Evolutionary conservation across 495 filamentous ascomycete genomes (phyloP).

Genomic region (Neurospora sp.): DNA sequence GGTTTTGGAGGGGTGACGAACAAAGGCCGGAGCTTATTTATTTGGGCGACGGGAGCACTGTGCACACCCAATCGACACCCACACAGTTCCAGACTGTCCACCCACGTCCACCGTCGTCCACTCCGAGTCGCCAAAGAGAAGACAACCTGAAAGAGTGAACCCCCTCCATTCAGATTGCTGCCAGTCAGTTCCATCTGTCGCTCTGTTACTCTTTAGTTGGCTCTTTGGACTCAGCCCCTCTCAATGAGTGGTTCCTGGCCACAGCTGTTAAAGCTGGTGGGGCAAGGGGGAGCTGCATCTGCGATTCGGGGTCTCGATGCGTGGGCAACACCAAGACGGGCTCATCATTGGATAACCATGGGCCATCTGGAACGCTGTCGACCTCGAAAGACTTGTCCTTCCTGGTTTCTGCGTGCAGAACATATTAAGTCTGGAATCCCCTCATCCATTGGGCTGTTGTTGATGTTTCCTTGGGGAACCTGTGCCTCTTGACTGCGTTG

Average conservation of each 20-base stretch:
- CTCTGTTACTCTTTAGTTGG: not conserved
- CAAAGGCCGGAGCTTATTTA: conserved; percentile 16
- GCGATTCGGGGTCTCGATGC: conserved; percentile 1
- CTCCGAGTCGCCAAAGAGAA: conserved; percentile 5
- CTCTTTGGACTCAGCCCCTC: not conserved
- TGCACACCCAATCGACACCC: not conserved
- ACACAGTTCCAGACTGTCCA: not conserved
- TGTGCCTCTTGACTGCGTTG: not conserved
- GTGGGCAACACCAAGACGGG: not conserved
- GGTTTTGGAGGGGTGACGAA: conserved; percentile 8
- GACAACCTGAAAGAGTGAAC: not conserved
- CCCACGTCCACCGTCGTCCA: not conserved
- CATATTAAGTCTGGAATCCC: not conserved
- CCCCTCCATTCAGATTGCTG: conserved; percentile 10
- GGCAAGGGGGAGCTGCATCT: conserved; percentile 1
- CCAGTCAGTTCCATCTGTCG: conserved; percentile 6
- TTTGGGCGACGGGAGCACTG: conserved; percentile 8
- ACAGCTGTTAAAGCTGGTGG: conserved; percentile 5
- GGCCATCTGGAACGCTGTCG: not conserved
- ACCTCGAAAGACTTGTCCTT: not conserved
- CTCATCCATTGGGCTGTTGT: not conserved
- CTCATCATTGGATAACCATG: not conserved
- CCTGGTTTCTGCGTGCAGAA: not conserved
- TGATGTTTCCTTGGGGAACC: not conserved
- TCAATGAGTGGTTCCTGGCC: conserved; percentile 1